phyloP scores from a whole-genome alignment of 768 basidiomycete genomes.

The Termitomyces sp. region DNA sequence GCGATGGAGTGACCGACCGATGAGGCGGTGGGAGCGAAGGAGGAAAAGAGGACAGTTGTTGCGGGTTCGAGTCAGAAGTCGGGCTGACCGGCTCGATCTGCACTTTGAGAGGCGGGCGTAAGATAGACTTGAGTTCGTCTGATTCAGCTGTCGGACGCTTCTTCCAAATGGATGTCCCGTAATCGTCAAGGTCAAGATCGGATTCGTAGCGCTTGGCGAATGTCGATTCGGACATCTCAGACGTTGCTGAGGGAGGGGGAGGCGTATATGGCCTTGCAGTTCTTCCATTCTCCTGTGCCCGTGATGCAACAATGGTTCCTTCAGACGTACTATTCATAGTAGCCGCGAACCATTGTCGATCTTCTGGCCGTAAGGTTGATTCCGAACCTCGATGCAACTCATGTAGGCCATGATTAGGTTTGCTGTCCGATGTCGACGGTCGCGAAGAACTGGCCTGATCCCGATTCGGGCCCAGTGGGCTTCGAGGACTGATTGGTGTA shows the following conservation, averaged over 20 bases:
- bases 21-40: constrained; percentile 21
- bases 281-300: neutral
- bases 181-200: constrained; percentile 45
- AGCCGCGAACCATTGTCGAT: constrained; percentile 24
- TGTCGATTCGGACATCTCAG: constrained; percentile 16
- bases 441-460: constrained; percentile 25
- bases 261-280: constrained; percentile 14
- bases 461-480: constrained; percentile 36
- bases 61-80: constrained; percentile 5
- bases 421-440: constrained; percentile 25
- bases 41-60: constrained; percentile 20
- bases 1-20: constrained; percentile 20
- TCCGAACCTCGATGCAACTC: constrained; percentile 20
- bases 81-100: constrained; percentile 14
- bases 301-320: constrained; percentile 22
- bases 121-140: constrained; percentile 25
- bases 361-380: constrained; percentile 29
- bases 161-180: constrained; percentile 43
- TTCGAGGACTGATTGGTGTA: constrained; percentile 57
- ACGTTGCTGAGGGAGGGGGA: constrained; percentile 21
- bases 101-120: constrained; percentile 40
- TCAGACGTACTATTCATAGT: constrained; percentile 21
- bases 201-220: constrained; percentile 29
- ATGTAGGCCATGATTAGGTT: constrained; percentile 14
- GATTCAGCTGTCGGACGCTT: constrained; percentile 32